These are phyloP conservation scores for barley (Hordeum vulgare) DNA, from an alignment of 176 grass and related monocot genomes.

Conservation along the genomic window DNA sequence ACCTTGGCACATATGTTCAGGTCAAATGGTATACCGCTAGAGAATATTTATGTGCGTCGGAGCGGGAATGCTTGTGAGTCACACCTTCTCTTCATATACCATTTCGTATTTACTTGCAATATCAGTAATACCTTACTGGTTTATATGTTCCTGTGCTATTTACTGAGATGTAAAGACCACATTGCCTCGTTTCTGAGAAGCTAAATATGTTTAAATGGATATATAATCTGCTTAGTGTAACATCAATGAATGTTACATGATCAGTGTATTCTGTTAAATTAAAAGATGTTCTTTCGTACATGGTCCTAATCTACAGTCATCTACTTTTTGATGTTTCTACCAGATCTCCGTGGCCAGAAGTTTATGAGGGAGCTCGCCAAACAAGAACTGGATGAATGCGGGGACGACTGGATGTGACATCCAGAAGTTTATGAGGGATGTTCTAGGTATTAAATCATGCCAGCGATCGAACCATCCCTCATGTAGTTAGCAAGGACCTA, in stretches of 20 bases:
- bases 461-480: neutral
- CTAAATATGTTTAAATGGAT: neutral
- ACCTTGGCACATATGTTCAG: constrained; percentile 3
- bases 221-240: neutral
- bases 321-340: neutral
- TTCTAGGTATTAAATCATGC: neutral
- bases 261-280: neutral
- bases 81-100: neutral
- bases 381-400: neutral
- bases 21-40: neutral
- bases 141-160: neutral
- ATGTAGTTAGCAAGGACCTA: neutral
- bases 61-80: neutral
- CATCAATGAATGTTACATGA: neutral
- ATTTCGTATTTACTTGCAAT: neutral
- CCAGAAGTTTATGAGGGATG: neutral
- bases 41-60: constrained; percentile 6
- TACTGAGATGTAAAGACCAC: no score
- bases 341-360: constrained; percentile 13
- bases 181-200: neutral
- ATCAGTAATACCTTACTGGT: neutral
- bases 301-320: neutral
- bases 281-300: neutral
- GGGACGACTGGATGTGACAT: neutral
- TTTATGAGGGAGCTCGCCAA: constrained; percentile 7